Conservation (phyloP, 345 rosid genomes). For the Murraya koenigii region DNA sequence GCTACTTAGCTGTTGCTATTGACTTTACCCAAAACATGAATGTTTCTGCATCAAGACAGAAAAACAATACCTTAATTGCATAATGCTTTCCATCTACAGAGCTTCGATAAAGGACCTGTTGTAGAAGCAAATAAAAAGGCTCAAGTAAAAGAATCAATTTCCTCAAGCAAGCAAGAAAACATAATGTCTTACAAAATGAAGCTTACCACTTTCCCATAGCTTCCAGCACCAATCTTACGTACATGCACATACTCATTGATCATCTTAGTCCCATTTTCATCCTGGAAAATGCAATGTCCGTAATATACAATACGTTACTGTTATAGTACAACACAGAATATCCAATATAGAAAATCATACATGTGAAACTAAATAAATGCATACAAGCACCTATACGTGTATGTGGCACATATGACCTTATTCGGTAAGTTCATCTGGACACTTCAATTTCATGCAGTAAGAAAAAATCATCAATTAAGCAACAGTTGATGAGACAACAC, state of each 20-base stretch:
- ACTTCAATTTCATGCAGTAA: not conserved
- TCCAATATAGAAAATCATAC: not conserved
- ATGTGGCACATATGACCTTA: not conserved
- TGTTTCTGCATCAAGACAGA: conserved; percentile 9
- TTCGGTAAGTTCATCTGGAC: not conserved
- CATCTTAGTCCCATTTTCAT: conserved; percentile 87
- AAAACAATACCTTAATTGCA: conserved; percentile 83
- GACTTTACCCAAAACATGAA: conserved; percentile 4
- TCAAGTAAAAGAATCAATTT: not conserved
- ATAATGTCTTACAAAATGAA: conserved; percentile 4
- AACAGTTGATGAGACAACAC: not conserved
- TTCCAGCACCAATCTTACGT: conserved; percentile 88
- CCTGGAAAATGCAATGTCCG: conserved; percentile 44
- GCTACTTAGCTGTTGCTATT: not conserved
- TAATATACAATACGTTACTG: not conserved
- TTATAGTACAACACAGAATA: not conserved
- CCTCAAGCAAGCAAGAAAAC: conserved; percentile 7
- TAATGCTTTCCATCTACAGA: conserved; percentile 70
- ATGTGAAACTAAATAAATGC: not conserved
- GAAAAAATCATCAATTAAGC: not conserved
- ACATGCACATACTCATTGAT: conserved; percentile 85
- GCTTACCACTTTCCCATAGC: conserved; percentile 99
- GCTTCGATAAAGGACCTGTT: conserved; percentile 83
- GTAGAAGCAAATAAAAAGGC: conserved; percentile 20
- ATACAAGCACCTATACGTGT: not conserved